Evolutionary conservation across 768 basidiomycete species (phyloP).

Genomic region (Lentinula raphanica): DNA sequence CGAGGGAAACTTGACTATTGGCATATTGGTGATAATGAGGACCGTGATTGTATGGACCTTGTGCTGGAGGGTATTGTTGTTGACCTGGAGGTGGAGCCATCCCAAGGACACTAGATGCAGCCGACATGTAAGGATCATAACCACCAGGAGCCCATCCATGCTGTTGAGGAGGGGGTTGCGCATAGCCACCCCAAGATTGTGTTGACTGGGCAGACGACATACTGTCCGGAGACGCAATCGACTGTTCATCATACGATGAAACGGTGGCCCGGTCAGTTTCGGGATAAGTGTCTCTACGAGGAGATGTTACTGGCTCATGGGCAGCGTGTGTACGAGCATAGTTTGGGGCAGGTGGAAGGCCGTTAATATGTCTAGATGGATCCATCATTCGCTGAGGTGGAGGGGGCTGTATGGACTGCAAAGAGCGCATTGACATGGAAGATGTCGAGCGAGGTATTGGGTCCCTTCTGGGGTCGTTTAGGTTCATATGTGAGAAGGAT

Average conservation of each 20-base stretch:
- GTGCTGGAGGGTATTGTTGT: slow-evolving; percentile 14
- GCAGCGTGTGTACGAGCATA: slow-evolving; percentile 4
- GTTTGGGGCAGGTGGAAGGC: slow-evolving; percentile 30
- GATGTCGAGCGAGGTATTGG: slow-evolving; percentile 52
- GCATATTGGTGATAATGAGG: slow-evolving; percentile 13
- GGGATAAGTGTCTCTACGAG: slow-evolving; percentile 18
- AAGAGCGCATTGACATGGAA: slow-evolving; percentile 46
- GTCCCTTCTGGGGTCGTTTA: slow-evolving; percentile 43
- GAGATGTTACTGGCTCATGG: slow-evolving; percentile 1
- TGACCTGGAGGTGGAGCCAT: slow-evolving; percentile 53
- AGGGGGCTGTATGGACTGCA: slow-evolving; percentile 18
- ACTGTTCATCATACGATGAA: slow-evolving; percentile 34
- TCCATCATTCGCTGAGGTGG: slow-evolving; percentile 23
- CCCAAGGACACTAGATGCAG: slow-evolving; percentile 77
- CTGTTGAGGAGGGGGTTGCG: slow-evolving; percentile 14
- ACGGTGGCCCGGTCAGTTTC: slow-evolving; percentile 33
- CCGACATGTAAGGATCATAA: slow-evolving; percentile 61
- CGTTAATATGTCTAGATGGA: slow-evolving; percentile 34
- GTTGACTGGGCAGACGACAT: slow-evolving; percentile 13
- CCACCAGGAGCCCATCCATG: slow-evolving; percentile 27
- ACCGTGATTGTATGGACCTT: slow-evolving; percentile 23
- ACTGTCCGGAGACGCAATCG: slow-evolving; percentile 16
- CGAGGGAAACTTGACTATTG: slow-evolving; percentile 21
- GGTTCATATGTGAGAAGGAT: slow-evolving; percentile 48
- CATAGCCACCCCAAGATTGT: neutral